Evolutionary conservation across 164 flowering plant species (phyloP), one percentile per base, ranked within the genome.

Genomic region (Aristolochia contorta): DNA sequence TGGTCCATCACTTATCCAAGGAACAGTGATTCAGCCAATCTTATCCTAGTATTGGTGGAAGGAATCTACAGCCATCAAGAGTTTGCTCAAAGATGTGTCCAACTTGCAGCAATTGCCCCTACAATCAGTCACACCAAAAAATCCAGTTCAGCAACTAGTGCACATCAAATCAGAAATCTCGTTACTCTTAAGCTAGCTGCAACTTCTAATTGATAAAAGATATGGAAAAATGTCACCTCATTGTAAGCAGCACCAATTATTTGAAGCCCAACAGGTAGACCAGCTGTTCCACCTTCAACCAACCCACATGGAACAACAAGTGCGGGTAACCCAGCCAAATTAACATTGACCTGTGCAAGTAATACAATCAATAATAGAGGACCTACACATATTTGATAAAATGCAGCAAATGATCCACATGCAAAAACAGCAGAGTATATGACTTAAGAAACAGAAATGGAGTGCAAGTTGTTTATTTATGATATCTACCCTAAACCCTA

Each of bases 1-100:
- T 4, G 43, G 12, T 10, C 12, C 10, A 3, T 4, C 43, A 37
- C 43, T 3, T 32, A 37, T 8, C 43, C 3, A 3, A 37, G 30
- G 30, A 27, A 27, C n/a, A 27, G 30, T 27, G 30, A 27, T 27
- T 27, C 43, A 37, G 7, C 43, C 43, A 3, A 15, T 66, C 70
- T 54, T 79, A 76, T 9, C 74, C 77, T 47, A 74, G 67, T 46
- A 87, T 41, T 32, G 98, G 92, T 13, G 98, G 97, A 58, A 86
- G 60, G 67, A 87, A 87, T 54, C 73, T 78, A 73, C 62, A 74
- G 61, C 80, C 83, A 71, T 77, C 71, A 61, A 87, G 89, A 43
- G 96, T 93, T 71, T 87, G 98, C 83, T 93, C 98, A 73, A 93
- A 93, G 60, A 93, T 75, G 68, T 90, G 97, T 21, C 90, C 98